A percentile compares a stretch with the other conserved stretches of the same genome.
Conservation (phyloP, 208 protist species). For the Trypanosoma scelopori region DNA sequence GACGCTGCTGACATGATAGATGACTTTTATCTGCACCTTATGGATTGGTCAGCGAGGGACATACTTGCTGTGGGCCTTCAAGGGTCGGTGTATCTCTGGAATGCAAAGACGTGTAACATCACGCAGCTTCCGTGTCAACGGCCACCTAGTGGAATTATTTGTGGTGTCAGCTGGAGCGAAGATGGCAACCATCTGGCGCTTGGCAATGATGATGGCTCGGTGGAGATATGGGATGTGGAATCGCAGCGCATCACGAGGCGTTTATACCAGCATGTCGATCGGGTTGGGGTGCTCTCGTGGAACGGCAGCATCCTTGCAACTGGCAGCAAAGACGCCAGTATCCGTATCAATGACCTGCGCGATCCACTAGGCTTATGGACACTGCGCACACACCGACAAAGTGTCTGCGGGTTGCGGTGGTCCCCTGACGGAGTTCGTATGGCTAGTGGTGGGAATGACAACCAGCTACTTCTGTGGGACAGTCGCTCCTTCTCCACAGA, state of each 20-base stretch:
- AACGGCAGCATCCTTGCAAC: conserved; percentile 89
- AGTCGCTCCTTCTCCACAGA: conserved; percentile 33
- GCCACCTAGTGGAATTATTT: conserved; percentile 70
- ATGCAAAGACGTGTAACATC: conserved; percentile 93
- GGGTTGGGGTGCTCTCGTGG: conserved; percentile 95
- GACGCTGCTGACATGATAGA: conserved; percentile 98
- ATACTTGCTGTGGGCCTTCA: conserved; percentile 97
- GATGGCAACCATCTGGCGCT: conserved; percentile 90
- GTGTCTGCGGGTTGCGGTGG: conserved; percentile 98
- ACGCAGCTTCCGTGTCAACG: conserved; percentile 77
- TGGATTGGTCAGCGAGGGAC: conserved; percentile 95
- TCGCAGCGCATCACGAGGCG: conserved; percentile 66
- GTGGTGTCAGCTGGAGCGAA: conserved; percentile 92
- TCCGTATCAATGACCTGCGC: conserved; percentile 96
- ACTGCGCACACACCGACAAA: conserved; percentile 91
- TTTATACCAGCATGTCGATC: conserved; percentile 85
- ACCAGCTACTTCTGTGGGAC: conserved; percentile 97
- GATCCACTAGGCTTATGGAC: conserved; percentile 52
- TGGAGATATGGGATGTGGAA: conserved; percentile 93
- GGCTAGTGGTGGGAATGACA: conserved; percentile 98
- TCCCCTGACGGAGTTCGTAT: conserved; percentile 91
- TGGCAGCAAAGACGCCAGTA: conserved; percentile 94
- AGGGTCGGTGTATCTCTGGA: conserved; percentile 97
- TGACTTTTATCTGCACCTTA: conserved; percentile 99
- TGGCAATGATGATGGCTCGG: conserved; percentile 81